Base-by-base conservation (phyloP, 805 yeast genomes). In the Saccharomycopsis capsularis region DNA sequence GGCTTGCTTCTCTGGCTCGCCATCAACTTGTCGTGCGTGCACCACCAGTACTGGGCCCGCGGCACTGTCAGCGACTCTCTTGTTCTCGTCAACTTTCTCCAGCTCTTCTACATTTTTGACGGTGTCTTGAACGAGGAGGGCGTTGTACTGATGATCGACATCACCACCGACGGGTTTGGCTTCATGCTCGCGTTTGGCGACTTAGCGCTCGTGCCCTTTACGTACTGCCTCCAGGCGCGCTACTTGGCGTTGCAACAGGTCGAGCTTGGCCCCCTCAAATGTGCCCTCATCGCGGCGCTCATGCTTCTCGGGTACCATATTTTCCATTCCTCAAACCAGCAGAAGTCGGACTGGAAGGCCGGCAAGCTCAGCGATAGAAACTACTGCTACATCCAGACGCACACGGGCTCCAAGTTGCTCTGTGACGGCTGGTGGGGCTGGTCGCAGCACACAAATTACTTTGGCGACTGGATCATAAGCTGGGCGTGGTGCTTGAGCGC, bases 171-270 rank as follows among this genome's bases (percentile, higher is more conserved):
- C 67, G 99, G 99, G 0, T 88, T 93, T 63, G 99, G 99, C 1
- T 90, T 82, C 67, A 93, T 93, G 99, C 71, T 93, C 46, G 80
- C 89, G 2, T 90, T 91, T 68, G 99, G 99, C 25, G 99, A 93
- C 63, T 73, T 93, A 59, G 81, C 93, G 2, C 75, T 93, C 70
- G 88, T 93, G 21, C 99, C 99, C 29, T 91, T 91, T 71, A 76
- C 95, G 1, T 93, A 93, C 64, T 75, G 89, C 7, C 63, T 93
- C 51, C 99, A 93, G 63, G 74, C 95, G 2, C 75, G 98, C 53
- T 93, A 81, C 62, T 68, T 91, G 55, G 76, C 89, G 4, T 73
- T 81, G 40, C 77, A 79, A 53, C 79, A 81, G 22, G 66, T 81
- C 19, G 19, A 40, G 9, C 64, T 89, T 51, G 83, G 88, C 0